Evolutionary conservation across 768 basidiomycete genomes (phyloP), one percentile per base, ranked within the genome.

Genomic region (Gautieria morchelliformis): DNA sequence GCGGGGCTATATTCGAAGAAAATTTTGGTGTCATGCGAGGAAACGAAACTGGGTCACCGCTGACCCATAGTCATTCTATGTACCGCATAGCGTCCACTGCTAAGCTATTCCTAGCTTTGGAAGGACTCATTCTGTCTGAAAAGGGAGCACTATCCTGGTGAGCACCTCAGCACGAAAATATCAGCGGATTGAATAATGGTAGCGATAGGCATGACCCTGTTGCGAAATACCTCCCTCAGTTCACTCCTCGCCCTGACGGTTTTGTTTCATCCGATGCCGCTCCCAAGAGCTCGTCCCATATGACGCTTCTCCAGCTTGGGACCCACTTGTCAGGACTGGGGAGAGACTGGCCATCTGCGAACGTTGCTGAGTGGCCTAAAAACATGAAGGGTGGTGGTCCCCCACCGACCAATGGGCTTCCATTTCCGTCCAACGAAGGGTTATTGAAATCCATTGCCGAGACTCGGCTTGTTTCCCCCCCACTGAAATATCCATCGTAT

Each of bases 31-130:
- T 61, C 6, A 66, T 69, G 37, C 66, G 70, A 50, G 78, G 75
- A 33, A 80, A 81, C 57, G 78, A 77, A 61, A 49, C 62, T 27
- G 61, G 60, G 17, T 41, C 51, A 2, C 61, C 61, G 5, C 64
- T 63, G 0, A 70, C 75, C 1, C 65, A 73, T n/a, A 68, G 71
- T 50, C 63, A 79, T 61, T 75, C 78, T 0, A 71, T 78, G 50
- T 81, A 80, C 60, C 71, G 81, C 27, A 68, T 81, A 24, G 79
- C 78, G 1, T 78, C 76, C 41, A 72, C 78, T 55, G 73, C 76
- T 6, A 83, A 81, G 65, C 65, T 81, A 58, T 79, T 80, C 61
- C 71, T 74, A 3, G 71, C 72, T 0, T 60, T 79, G 5, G 77
- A 82, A 61, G 77, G 75, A 0, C 62, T 78, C 41, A 71, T 82